A percentile compares a stretch with the other conserved stretches of the same genome.
Evolutionary conservation across 108 stramenopile genomes (phyloP).

Genomic region (Pseudonitzschia multiseries): DNA sequence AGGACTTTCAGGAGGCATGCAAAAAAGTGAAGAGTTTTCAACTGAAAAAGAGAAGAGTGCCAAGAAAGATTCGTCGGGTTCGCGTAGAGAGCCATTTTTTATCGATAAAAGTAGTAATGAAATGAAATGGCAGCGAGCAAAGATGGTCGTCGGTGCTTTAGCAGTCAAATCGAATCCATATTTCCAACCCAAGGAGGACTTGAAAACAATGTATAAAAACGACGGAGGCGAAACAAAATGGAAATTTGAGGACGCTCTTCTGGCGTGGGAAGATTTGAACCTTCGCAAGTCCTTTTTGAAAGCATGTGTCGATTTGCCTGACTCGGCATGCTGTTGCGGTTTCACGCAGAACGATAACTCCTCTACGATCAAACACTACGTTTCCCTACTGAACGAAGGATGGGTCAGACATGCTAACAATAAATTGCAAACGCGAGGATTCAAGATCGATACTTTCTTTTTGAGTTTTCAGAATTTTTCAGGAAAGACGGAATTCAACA

Average conservation of each 20-base stretch:
- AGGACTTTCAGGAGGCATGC: too few relatives aligned
- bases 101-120: constrained; percentile 21
- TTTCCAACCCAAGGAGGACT: constrained; percentile 26
- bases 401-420: constrained; percentile 29
- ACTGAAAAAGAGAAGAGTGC: too few relatives aligned
- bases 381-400: constrained; percentile 20
- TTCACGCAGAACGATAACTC: constrained; percentile 28
- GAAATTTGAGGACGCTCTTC: constrained; percentile 32
- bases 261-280: constrained; percentile 35
- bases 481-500: constrained; percentile 37
- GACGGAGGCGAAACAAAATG: constrained; percentile 13
- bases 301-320: constrained; percentile 37
- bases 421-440: constrained; percentile 21
- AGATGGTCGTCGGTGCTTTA: constrained; percentile 32
- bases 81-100: constrained; percentile 13
- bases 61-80: too few relatives aligned
- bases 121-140: constrained; percentile 41
- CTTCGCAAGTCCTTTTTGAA: constrained; percentile 27
- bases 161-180: constrained; percentile 37
- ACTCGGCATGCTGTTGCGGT: constrained; percentile 40
- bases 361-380: constrained; percentile 20
- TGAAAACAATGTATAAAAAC: constrained; percentile 9
- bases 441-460: constrained; percentile 38
- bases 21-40: too few relatives aligned
- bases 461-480: constrained; percentile 44